A percentile compares a stretch with the other conserved stretches of the same genome.
phyloP scores from a whole-genome alignment of 1,139 yeast species.

The Dujonia santamariae region DNA sequence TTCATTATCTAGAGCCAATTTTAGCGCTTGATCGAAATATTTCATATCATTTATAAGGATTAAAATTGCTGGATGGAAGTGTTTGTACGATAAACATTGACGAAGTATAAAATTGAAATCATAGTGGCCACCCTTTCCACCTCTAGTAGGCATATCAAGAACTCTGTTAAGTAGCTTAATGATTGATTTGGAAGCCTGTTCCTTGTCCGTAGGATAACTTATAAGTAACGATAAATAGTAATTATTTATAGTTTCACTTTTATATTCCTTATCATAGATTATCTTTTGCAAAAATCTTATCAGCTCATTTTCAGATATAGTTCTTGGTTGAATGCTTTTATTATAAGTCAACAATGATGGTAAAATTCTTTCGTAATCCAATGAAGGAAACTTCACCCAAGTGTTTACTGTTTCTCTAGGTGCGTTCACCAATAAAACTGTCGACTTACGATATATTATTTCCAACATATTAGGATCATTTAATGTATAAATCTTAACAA shows the following conservation, averaged over 20 bases:
- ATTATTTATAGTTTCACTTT: slow-evolving; percentile 60
- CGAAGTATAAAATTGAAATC: slow-evolving; percentile 77
- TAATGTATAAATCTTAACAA: slow-evolving; percentile 44
- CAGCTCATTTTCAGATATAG: slow-evolving; percentile 53
- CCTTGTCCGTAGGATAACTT: slow-evolving; percentile 40
- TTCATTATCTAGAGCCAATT: slow-evolving; percentile 62
- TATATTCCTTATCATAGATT: slow-evolving; percentile 49
- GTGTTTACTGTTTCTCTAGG: slow-evolving; percentile 72
- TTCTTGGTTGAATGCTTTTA: slow-evolving; percentile 11
- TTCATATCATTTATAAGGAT: slow-evolving; percentile 64
- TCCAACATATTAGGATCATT: slow-evolving; percentile 30
- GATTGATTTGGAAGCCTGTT: slow-evolving; percentile 28
- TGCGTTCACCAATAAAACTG: slow-evolving; percentile 61
- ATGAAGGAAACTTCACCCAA: slow-evolving; percentile 60
- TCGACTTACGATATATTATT: slow-evolving; percentile 63
- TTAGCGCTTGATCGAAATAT: slow-evolving; percentile 77
- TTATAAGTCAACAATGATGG: slow-evolving; percentile 77
- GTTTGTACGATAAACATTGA: slow-evolving; percentile 60
- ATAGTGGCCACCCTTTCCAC: slow-evolving; percentile 21
- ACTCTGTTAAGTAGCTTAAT: slow-evolving; percentile 20
- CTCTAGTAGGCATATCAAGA: neutral
- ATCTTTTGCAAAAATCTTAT: slow-evolving; percentile 61
- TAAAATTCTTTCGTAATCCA: slow-evolving; percentile 59
- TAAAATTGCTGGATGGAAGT: slow-evolving; percentile 64
- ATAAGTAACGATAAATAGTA: slow-evolving; percentile 72